Conservation (phyloP, 805 yeast genomes). For the Nakazawaea holstii region DNA sequence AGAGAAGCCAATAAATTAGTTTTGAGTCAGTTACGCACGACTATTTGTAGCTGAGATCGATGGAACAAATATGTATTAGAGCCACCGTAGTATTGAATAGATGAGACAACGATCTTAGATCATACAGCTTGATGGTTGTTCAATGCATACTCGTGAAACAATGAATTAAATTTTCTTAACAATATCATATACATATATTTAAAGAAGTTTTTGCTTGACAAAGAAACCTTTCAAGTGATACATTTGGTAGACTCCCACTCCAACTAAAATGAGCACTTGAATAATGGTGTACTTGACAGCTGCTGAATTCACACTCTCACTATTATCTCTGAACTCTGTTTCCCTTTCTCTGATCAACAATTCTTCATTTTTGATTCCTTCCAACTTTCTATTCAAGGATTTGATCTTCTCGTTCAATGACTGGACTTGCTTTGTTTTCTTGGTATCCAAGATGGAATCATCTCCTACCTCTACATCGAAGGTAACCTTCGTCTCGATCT, state of each 20-base stretch:
- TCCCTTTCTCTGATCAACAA: slow-evolving; percentile 61
- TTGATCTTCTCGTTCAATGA: slow-evolving; percentile 51
- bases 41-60: no score
- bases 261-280: slow-evolving; percentile 62
- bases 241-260: slow-evolving; percentile 73
- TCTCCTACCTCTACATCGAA: slow-evolving; percentile 71
- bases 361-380: slow-evolving; percentile 62
- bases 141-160: no score
- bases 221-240: slow-evolving; percentile 75
- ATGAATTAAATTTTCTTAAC: no score
- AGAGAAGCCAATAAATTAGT: no score
- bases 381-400: slow-evolving; percentile 51
- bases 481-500: slow-evolving; percentile 49
- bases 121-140: no score
- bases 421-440: slow-evolving; percentile 48
- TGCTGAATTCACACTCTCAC: slow-evolving; percentile 69
- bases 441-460: slow-evolving; percentile 57
- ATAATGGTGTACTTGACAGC: slow-evolving; percentile 71
- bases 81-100: no score
- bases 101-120: no score
- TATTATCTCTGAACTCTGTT: slow-evolving; percentile 67
- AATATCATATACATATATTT: slow-evolving; percentile 11
- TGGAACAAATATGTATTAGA: no score
- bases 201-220: slow-evolving; percentile 81
- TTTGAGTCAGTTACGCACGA: no score